A percentile compares a stretch with the other conserved stretches of the same genome.
phyloP scores from a whole-genome alignment of 2,329 filamentous ascomycete species.

The Xylaria multiplex region DNA sequence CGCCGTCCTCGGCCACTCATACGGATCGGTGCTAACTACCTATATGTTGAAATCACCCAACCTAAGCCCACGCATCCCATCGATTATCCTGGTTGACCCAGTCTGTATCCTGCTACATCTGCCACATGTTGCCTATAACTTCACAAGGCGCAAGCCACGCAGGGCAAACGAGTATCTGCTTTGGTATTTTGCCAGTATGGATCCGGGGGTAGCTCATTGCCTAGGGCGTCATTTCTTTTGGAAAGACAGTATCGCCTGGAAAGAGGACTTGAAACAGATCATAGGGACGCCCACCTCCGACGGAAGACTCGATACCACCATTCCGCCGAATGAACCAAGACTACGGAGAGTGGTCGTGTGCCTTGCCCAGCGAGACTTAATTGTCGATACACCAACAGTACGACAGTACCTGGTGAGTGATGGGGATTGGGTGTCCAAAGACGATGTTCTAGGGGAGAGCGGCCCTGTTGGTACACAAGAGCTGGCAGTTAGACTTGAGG shows the following conservation, averaged over 20 bases:
- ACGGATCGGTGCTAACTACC: slow-evolving; percentile 71
- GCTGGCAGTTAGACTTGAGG: slow-evolving; percentile 28
- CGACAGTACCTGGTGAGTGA: slow-evolving; percentile 63
- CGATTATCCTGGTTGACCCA: slow-evolving; percentile 65
- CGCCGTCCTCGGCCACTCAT: slow-evolving; percentile 70
- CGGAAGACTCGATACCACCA: slow-evolving; percentile 28
- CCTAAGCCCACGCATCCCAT: slow-evolving; percentile 61
- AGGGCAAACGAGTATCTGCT: slow-evolving; percentile 75
- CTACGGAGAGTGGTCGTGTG: slow-evolving; percentile 61
- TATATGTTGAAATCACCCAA: slow-evolving; percentile 65
- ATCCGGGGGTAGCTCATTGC: slow-evolving; percentile 72
- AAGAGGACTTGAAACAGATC: slow-evolving; percentile 65
- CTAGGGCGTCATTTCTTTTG: slow-evolving; percentile 76
- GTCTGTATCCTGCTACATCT: slow-evolving; percentile 74
- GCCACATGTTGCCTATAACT: slow-evolving; percentile 77
- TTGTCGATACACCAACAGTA: slow-evolving; percentile 69
- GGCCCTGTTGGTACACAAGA: slow-evolving; percentile 46
- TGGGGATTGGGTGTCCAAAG: slow-evolving; percentile 45
- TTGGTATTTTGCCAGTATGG: slow-evolving; percentile 75
- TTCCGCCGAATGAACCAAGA: slow-evolving; percentile 23
- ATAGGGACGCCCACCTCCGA: slow-evolving; percentile 22
- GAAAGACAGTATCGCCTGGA: slow-evolving; percentile 76
- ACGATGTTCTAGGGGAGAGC: slow-evolving; percentile 28
- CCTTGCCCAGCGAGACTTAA: slow-evolving; percentile 69
- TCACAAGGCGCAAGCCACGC: slow-evolving; percentile 63